A percentile compares a stretch with the other conserved stretches of the same genome.
phyloP scores from a whole-genome alignment of 148 eudicot genomes.

The Camellia japonica region DNA sequence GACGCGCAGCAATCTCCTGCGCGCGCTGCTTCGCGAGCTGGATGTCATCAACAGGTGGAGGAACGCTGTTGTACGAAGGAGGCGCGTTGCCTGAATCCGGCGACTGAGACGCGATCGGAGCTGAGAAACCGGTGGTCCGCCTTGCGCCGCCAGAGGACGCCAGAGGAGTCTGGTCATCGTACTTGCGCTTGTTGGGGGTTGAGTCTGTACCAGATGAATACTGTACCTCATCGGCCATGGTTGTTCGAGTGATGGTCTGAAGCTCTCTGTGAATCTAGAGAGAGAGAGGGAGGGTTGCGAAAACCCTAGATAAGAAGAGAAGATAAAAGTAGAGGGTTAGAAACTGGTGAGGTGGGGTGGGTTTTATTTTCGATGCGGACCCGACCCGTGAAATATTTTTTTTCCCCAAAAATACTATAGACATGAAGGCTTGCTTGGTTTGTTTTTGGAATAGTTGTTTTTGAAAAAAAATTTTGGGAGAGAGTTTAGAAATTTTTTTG shows the following conservation, averaged over 20 bases:
- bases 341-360: too few species aligned
- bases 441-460: too few species aligned
- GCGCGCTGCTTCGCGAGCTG: slow-evolving; percentile 63
- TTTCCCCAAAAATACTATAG: too few species aligned
- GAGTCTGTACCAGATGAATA: slow-evolving; percentile 36
- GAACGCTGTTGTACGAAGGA: slow-evolving; percentile 55
- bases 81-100: slow-evolving; percentile 31
- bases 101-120: slow-evolving; percentile 33
- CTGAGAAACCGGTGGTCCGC: slow-evolving; percentile 72
- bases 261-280: slow-evolving; percentile 2
- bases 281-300: slow-evolving; percentile 4
- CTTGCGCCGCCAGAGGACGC: slow-evolving; percentile 30
- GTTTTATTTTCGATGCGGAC: too few species aligned
- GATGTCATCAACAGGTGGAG: slow-evolving; percentile 53
- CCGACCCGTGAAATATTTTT: too few species aligned
- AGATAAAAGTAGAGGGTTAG: background rate
- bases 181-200: slow-evolving; percentile 64
- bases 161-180: slow-evolving; percentile 56
- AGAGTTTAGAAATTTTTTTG: too few species aligned
- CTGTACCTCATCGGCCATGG: slow-evolving; percentile 74
- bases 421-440: too few species aligned
- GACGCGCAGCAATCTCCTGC: slow-evolving; percentile 80
- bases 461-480: too few species aligned
- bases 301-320: slow-evolving; percentile 32
- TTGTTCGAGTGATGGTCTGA: background rate